Conservation (phyloP, 2,329 filamentous ascomycete genomes). For the Colletotrichum abscissum region DNA sequence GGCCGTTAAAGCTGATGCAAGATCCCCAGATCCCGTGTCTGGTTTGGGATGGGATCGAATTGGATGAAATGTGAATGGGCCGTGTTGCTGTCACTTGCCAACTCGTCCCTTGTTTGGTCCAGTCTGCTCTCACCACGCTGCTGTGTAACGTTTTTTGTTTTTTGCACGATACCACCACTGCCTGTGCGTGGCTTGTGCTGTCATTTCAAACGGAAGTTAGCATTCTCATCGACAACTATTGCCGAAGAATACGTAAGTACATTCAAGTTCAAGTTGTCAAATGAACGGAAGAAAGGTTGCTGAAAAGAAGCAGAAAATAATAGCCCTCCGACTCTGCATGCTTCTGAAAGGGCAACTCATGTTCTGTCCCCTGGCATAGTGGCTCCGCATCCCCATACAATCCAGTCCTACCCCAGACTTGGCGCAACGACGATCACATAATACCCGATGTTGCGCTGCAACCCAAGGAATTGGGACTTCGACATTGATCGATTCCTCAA, state of each 20-base stretch:
- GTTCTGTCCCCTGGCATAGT: slow-evolving; percentile 2
- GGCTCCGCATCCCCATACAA: slow-evolving; percentile 22
- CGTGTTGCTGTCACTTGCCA: neutral
- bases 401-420: slow-evolving; percentile 31
- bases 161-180: neutral
- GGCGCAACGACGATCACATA: slow-evolving; percentile 14
- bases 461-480: slow-evolving; percentile 62
- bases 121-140: neutral
- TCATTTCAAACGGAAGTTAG: neutral
- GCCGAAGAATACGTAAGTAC: neutral
- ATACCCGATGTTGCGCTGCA: slow-evolving; percentile 25
- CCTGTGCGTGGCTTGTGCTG: neutral
- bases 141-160: neutral
- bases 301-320: neutral
- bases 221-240: neutral
- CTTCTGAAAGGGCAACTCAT: neutral
- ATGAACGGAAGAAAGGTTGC: neutral
- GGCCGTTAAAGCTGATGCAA: slow-evolving; percentile 20
- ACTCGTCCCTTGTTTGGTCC: neutral
- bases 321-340: neutral
- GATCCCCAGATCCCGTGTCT: neutral
- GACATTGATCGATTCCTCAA: slow-evolving; percentile 84
- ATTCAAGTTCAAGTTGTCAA: neutral
- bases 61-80: slow-evolving; percentile 10
- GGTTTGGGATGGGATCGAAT: neutral